These are phyloP conservation scores for Pterulicium gracile DNA, from an alignment of 1,284 basidiomycete species.

Conservation along the genomic window DNA sequence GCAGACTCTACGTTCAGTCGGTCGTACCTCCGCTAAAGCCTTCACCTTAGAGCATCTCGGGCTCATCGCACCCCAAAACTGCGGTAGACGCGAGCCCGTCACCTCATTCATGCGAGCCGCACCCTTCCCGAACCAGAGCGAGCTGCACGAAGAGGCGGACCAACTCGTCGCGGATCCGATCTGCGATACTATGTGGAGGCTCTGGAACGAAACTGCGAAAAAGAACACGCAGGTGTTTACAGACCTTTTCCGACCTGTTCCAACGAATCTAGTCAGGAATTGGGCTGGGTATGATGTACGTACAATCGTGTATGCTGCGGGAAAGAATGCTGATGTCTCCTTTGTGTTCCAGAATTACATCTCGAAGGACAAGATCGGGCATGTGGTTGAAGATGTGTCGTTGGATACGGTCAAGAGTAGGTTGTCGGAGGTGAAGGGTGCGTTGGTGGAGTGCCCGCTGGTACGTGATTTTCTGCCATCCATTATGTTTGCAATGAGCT, in stretches of 20 bases:
- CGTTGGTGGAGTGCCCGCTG: constrained; percentile 69
- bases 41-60: constrained; percentile 69
- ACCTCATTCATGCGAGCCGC: constrained; percentile 73
- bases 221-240: constrained; percentile 75
- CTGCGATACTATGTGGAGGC: constrained; percentile 40
- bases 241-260: constrained; percentile 76
- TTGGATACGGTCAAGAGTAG: constrained; percentile 64
- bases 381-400: constrained; percentile 60
- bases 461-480: constrained; percentile 26
- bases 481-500: neutral
- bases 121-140: constrained; percentile 58
- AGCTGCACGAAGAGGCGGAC: constrained; percentile 51
- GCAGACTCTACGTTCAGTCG: constrained; percentile 10
- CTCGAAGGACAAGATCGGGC: constrained; percentile 71
- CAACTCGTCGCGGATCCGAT: constrained; percentile 73
- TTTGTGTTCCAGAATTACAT: constrained; percentile 42
- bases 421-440: constrained; percentile 58
- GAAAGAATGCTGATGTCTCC: no score
- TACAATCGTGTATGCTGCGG: no score
- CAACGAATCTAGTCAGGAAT: constrained; percentile 67
- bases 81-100: constrained; percentile 26
- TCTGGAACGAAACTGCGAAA: constrained; percentile 69
- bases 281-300: constrained; percentile 74
- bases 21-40: neutral
- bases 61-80: constrained; percentile 56